Base-by-base conservation (phyloP, 345 rosid species). In the Anacardium occidentale region DNA sequence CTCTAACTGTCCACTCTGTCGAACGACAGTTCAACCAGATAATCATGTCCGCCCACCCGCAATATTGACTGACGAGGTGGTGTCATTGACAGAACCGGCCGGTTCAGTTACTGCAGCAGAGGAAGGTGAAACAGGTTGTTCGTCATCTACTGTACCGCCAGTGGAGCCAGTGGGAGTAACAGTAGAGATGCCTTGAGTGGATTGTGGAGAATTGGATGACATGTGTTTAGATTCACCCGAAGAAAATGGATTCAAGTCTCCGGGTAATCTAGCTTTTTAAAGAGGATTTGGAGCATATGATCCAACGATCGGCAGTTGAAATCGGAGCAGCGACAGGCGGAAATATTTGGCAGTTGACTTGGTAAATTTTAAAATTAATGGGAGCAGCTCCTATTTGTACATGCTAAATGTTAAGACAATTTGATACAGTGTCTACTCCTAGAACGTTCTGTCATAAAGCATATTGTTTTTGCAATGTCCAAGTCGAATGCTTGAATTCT, bases 1-100 rank as follows among this genome's bases (percentile, higher is more conserved):
- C 70, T 84, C 90, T 18, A 91, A 80, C 22, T 94, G 97, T 69
- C 98, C 98, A 4, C 80, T 92, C 60, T 94, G 98, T 71, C 85
- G 98, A 62, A 83, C 85, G 12, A 88, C 95, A 51, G 91, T 92
- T 22, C 86, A 81, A 45, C 57, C 76, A 32, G 62, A 56, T 10
- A 75, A n/a, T 22, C 62, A 52, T 55, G 59, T 68, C 18, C 70
- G 44, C 62, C 65, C 62, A 26, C 66, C 59, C 9, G 29, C 56
- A 50, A 10, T 10, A 18, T 10, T 62, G 17, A 66, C 42, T 7
- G 75, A 67, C 55, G 37, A 57, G 12, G 58, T 15, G 12, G 29
- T 66, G 55, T 13, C 42, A 0, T 34, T 64, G 17, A 34, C 24
- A 32, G 79, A 55, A 42, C 64, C 51, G 48, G 69, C 53, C 51